These are phyloP conservation scores for Xylaria venustula DNA, from an alignment of 495 filamentous ascomycete genomes.

Conservation along the genomic window DNA sequence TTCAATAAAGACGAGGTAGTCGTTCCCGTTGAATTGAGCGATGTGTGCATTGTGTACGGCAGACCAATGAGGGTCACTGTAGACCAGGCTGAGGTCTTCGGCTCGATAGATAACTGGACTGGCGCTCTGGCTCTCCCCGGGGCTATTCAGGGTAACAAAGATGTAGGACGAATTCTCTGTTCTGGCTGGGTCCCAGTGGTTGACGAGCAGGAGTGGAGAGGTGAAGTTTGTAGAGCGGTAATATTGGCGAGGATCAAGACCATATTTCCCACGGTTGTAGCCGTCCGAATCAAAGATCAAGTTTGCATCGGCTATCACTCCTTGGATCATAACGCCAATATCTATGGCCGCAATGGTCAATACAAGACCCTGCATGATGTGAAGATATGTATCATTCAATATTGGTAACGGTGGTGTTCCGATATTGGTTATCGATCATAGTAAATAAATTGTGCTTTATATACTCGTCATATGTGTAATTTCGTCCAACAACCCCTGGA, in stretches of 20 bases:
- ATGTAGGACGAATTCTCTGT: slow-evolving; percentile 12
- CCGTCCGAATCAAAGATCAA: slow-evolving; percentile 3
- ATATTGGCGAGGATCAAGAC: slow-evolving; percentile 13
- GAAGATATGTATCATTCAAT: not conserved
- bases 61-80: slow-evolving; percentile 10
- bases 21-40: not conserved
- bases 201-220: slow-evolving; percentile 15
- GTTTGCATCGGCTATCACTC: not conserved
- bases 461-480: not conserved
- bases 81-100: slow-evolving; percentile 20
- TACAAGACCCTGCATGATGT: not conserved
- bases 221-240: slow-evolving; percentile 11
- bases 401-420: not conserved
- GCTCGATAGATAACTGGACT: slow-evolving; percentile 17
- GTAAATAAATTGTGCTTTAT: no score
- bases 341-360: not conserved
- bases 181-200: slow-evolving; percentile 9
- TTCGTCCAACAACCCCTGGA: no score
- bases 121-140: not conserved
- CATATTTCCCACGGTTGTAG: slow-evolving; percentile 12
- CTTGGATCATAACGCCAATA: not conserved
- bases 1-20: slow-evolving; percentile 12
- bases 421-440: no score
- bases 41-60: slow-evolving; percentile 1
- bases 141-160: slow-evolving; percentile 4